These are phyloP conservation scores for Margaritispora aquatica DNA, from an alignment of 495 filamentous ascomycete species.

Conservation along the genomic window DNA sequence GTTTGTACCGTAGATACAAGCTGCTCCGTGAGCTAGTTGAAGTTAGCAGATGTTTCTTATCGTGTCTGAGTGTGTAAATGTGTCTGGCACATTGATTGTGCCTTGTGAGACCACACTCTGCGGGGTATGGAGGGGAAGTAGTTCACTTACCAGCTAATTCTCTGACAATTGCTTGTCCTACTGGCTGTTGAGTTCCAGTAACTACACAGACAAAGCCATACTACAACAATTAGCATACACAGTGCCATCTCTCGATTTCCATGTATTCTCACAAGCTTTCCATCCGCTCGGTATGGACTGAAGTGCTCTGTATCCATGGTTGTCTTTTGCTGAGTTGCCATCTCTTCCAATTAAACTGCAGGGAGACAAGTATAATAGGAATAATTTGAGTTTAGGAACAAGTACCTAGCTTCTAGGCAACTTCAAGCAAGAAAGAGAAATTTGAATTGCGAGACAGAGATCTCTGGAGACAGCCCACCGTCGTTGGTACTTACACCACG, in stretches of 20 bases:
- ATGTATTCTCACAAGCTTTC: slow-evolving; percentile 44
- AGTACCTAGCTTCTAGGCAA: background rate
- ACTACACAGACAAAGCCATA: slow-evolving; percentile 60
- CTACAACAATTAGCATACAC: slow-evolving; percentile 22
- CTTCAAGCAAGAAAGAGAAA: background rate
- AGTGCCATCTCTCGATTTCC: background rate
- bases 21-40: slow-evolving; percentile 49
- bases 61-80: background rate
- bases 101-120: background rate
- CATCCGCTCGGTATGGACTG: slow-evolving; percentile 52
- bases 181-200: slow-evolving; percentile 49
- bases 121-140: background rate
- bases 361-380: background rate
- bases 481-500: background rate
- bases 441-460: background rate
- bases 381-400: background rate
- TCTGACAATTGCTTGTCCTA: slow-evolving; percentile 49
- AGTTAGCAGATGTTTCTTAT: slow-evolving; percentile 10
- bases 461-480: background rate
- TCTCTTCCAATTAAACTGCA: background rate
- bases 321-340: background rate
- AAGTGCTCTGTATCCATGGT: slow-evolving; percentile 42
- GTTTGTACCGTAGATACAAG: slow-evolving; percentile 50
- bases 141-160: slow-evolving; percentile 46
- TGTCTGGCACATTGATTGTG: background rate